Conservation (phyloP, 2,329 filamentous ascomycete species). For the Gnomoniopsis sp. region DNA sequence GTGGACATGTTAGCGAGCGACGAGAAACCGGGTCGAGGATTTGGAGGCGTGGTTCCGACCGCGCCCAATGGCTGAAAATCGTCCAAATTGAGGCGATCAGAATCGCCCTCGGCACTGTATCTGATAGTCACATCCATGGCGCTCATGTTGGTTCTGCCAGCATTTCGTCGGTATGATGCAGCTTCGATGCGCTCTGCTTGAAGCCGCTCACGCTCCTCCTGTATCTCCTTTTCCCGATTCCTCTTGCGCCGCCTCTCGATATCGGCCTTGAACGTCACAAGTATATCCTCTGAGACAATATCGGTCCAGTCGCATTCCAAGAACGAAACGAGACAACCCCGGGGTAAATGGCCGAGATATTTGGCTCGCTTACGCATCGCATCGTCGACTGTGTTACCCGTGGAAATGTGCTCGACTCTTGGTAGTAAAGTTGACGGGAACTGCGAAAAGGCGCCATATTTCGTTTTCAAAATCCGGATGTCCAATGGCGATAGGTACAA, state of each 20-base stretch:
- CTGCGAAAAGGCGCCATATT: slow-evolving; percentile 76
- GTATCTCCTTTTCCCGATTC: slow-evolving; percentile 77
- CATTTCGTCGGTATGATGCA: slow-evolving; percentile 58
- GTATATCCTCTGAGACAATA: slow-evolving; percentile 69
- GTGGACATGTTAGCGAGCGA: slow-evolving; percentile 75
- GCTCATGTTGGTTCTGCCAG: slow-evolving; percentile 32
- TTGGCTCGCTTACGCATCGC: slow-evolving; percentile 78
- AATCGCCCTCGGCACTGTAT: slow-evolving; percentile 28
- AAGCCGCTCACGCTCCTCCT: slow-evolving; percentile 81
- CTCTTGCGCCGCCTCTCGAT: slow-evolving; percentile 72
- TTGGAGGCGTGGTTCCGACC: slow-evolving; percentile 51
- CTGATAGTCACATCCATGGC: slow-evolving; percentile 32
- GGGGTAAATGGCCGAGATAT: slow-evolving; percentile 81
- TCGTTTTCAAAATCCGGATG: slow-evolving; percentile 86
- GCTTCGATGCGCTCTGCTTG: slow-evolving; percentile 79
- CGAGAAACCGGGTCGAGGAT: slow-evolving; percentile 59
- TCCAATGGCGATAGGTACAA: slow-evolving; percentile 88
- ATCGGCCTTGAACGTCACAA: slow-evolving; percentile 74
- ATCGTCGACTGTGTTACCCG: slow-evolving; percentile 84
- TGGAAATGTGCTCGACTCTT: slow-evolving; percentile 83
- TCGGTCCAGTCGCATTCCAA: slow-evolving; percentile 95
- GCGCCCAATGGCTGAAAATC: slow-evolving; percentile 65
- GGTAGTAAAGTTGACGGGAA: slow-evolving; percentile 87
- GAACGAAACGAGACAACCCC: slow-evolving; percentile 88
- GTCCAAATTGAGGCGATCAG: slow-evolving; percentile 42